phyloP scores from a whole-genome alignment of 208 protist genomes.

The Wallacemonas collosoma region DNA sequence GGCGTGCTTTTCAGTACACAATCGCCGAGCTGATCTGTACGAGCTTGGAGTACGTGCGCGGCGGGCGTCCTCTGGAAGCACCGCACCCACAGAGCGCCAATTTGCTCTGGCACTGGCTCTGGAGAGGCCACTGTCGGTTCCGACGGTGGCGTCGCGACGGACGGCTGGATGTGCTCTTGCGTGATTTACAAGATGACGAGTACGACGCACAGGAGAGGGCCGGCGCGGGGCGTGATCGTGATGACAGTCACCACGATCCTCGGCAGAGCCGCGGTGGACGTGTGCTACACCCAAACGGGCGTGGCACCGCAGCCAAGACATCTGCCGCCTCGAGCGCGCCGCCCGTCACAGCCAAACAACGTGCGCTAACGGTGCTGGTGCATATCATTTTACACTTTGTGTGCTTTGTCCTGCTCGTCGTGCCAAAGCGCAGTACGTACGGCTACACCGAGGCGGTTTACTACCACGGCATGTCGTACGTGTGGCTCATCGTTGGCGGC shows the following conservation, averaged over 20 bases:
- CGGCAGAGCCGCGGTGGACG: too few species aligned
- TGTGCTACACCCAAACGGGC: not conserved
- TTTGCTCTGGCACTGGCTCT: constrained; percentile 6
- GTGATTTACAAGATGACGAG: not conserved
- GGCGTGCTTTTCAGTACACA: constrained; percentile 9
- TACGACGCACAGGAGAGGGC: not conserved
- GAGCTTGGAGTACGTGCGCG: constrained; percentile 1
- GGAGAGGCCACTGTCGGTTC: constrained; percentile 12
- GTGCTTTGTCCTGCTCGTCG: constrained; percentile 43
- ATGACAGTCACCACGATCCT: not conserved
- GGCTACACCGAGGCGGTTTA: constrained; percentile 56
- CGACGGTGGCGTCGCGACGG: constrained; percentile 15
- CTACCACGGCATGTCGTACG: constrained; percentile 59
- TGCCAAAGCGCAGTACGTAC: constrained; percentile 39
- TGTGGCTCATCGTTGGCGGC: constrained; percentile 51
- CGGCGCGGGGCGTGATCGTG: not conserved
- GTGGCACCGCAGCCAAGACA: not conserved
- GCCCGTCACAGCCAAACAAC: constrained; percentile 19
- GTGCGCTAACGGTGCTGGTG: constrained; percentile 28
- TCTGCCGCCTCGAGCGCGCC: not conserved
- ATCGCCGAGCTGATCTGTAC: constrained; percentile 8
- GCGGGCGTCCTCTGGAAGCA: constrained; percentile 8
- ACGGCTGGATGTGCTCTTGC: not conserved
- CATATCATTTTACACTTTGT: constrained; percentile 48
- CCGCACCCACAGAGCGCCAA: constrained; percentile 22